Conservation (phyloP, 1,139 yeast genomes). For the Saccharomyces pastorianus region DNA sequence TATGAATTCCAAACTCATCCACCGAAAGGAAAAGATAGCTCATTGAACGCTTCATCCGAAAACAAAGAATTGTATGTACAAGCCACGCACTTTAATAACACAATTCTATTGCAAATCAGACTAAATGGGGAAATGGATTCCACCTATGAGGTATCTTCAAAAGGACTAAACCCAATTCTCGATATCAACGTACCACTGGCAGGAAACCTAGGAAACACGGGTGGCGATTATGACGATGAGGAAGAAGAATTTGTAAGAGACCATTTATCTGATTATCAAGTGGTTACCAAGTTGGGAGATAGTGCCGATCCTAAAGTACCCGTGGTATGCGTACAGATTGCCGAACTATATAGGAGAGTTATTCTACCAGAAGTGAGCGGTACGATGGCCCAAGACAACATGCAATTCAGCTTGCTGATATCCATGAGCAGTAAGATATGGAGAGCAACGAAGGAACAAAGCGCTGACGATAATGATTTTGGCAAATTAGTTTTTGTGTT, state of each 20-base stretch:
- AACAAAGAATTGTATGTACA: not conserved
- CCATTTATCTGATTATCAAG: constrained; percentile 23
- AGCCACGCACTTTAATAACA: constrained; percentile 27
- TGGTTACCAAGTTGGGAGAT: constrained; percentile 27
- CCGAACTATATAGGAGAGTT: constrained; percentile 22
- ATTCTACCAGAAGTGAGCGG: constrained; percentile 12
- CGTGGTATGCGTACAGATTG: constrained; percentile 25
- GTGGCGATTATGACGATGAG: constrained; percentile 12
- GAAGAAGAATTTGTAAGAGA: constrained; percentile 17
- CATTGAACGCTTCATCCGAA: not conserved
- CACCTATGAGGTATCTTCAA: constrained; percentile 31
- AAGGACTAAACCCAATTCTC: constrained; percentile 17
- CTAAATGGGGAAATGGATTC: constrained; percentile 37
- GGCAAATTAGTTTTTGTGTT: constrained; percentile 26
- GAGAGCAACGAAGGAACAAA: constrained; percentile 7
- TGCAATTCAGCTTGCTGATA: constrained; percentile 29
- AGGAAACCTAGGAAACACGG: not conserved
- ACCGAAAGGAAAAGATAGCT: not conserved
- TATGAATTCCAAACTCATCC: not conserved
- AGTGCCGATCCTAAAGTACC: constrained; percentile 27
- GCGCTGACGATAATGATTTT: constrained; percentile 15
- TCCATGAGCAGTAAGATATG: constrained; percentile 38
- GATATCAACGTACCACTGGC: constrained; percentile 2
- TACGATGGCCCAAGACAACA: not conserved
- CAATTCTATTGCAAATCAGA: constrained; percentile 31